Evolutionary conservation across 306 rosid genomes (phyloP), one percentile per base, ranked within the genome.

Genomic region (Sechiopsis laciniata): DNA sequence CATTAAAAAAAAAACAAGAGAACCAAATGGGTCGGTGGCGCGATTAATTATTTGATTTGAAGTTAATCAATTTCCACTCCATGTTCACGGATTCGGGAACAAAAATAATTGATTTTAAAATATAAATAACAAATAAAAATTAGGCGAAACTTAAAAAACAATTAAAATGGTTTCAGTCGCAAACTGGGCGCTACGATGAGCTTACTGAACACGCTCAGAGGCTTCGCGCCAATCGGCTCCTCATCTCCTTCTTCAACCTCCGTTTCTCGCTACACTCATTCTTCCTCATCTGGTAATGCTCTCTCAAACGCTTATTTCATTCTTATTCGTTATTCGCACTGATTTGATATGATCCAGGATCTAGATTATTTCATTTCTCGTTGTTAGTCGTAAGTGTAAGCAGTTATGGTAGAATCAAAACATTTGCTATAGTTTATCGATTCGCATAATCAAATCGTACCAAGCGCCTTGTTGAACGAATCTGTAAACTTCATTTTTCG

Each of bases 271-370:
- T 83, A 83, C 71, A 0, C 76, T 46, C 76, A 71, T 50, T 46
- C 75, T 51, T 64, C 82, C 55, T 83, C 83, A 45, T 82, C 88
- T 78, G 95, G 95, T 85, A 65, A 54, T 46, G 42, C 42, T 29
- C 54, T 62, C 55, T 46, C 48, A 74, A 10, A 19, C 71, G 6
- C 8, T 40, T 40, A 0, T 7, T 40, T 40, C 6, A 2, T 3
- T 46, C 13, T 26, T 26, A 1, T 26, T 26, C 29, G 29, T 71
- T 65, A 26, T 35, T 4, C 20, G 12, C 68, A 4, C 22, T 6
- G 46, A 15, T 15, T 32, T n/a, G n/a, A n/a, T n/a, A n/a, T n/a
- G n/a, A n/a, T n/a, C n/a, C n/a, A n/a, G n/a, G n/a, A n/a, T n/a
- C n/a, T n/a, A n/a, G 46, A 15, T 15, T 32, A 46, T 8, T 32